Conservation (phyloP, 163 green algal species). For the Scenedesmus sp. region DNA sequence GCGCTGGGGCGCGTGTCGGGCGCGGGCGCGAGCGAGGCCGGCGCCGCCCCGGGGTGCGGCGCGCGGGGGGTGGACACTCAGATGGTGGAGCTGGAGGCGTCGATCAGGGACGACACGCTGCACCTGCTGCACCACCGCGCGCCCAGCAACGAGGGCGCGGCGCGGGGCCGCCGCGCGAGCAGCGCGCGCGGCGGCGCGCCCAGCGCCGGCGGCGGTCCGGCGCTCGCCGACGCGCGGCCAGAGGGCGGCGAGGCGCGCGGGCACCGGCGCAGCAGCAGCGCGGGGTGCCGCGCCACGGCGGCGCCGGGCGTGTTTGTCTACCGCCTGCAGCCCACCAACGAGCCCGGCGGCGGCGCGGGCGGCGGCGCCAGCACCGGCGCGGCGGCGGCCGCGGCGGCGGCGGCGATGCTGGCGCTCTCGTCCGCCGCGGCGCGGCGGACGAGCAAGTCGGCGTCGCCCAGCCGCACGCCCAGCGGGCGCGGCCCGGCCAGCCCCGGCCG, state of each 20-base stretch:
- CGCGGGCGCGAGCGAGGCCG: not conserved
- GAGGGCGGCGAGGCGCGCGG: not conserved
- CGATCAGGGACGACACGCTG: too few species aligned
- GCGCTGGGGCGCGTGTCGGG: not conserved
- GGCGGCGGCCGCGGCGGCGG: constrained; percentile 1
- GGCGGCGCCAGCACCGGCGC: not conserved
- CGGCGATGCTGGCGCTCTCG: constrained; percentile 1
- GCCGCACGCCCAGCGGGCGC: too few species aligned
- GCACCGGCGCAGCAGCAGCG: constrained; percentile 8
- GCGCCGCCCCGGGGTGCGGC: too few species aligned
- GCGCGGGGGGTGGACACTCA: too few species aligned
- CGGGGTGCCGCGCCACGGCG: not conserved
- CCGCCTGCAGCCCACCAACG: constrained; percentile 8
- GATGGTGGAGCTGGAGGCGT: too few species aligned
- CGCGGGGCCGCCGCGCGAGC: too few species aligned
- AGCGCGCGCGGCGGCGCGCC: not conserved
- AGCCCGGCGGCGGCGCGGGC: not conserved
- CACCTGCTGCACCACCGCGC: not conserved
- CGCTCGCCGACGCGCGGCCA: not conserved
- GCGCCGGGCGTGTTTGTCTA: constrained; percentile 1
- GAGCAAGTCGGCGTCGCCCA: not conserved
- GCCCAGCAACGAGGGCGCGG: not conserved
- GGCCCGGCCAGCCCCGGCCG: too few species aligned
- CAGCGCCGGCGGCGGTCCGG: not conserved
- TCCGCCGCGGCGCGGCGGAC: not conserved